Evolutionary conservation across 2,329 filamentous ascomycete genomes (phyloP), one percentile per base, ranked within the genome.

Genomic region (Xylariaceae sp.): DNA sequence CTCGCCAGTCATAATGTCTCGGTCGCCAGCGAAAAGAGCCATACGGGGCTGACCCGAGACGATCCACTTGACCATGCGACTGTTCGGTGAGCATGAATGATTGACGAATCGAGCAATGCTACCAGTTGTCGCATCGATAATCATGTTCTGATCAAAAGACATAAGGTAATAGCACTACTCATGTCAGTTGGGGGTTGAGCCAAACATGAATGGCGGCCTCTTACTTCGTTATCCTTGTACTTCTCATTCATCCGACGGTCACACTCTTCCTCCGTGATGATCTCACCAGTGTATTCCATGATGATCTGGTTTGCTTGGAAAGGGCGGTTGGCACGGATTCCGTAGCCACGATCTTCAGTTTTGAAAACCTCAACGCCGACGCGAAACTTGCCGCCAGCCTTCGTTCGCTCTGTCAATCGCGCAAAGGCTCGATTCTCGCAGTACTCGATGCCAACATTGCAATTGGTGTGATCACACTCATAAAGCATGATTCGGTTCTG

Each of bases 71-170:
- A 95, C 89, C 90, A 98, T 97, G 48, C 86, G 81, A 66, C 91
- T 97, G 61, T 98, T 98, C 3, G 93, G 93, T 43, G 87, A 85
- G 67, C 93, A 98, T 15, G 89, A 95, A 64, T 98, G 93, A 62
- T 98, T 98, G 62, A 98, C 90, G 64, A 98, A 98, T 42, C 93
- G 86, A 57, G 93, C 91, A 65, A 97, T 95, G 51, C 88, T 95
- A 56, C 93, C 93, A 42, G 88, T 89, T 19, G 90, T 96, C 26
- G 91, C 93, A 68, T 98, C 93, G 51, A 98, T 95, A 56, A 97
- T 95, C 82, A 97, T 93, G 64, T 94, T 93, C 64, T 96, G 89
- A 60, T 97, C 90, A 61, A 97, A 96, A 42, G 89, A 89, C 93
- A 98, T 98, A 37, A 98, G 73, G 64, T 98, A 98, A 65, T 95